Base-by-base conservation (phyloP, 2,329 filamentous ascomycete genomes). In the Xylariomycetidae sp. region DNA sequence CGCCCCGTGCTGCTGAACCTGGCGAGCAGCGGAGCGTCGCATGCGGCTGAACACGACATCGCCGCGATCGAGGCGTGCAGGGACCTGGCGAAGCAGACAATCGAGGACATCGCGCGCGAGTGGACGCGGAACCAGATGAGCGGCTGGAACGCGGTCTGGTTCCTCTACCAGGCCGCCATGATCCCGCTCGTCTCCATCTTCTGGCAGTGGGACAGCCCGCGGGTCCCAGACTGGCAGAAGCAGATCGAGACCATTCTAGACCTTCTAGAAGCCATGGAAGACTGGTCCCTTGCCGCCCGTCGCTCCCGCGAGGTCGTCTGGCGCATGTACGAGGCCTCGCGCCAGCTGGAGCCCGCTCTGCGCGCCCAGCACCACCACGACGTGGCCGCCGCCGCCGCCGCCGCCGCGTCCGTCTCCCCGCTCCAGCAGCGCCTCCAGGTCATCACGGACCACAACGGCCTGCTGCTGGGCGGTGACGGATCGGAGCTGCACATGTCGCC, bases 61-160 rank as follows among this genome's bases (percentile, higher is more conserved):
- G 67, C 73, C 0, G 78, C 82, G 4, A 74, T 88, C 20, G 72
- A 77, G 38, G 76, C 75, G 19, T 88, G 83, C 54, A 72, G 82
- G 13, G 70, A 77, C 32, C 70, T 87, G 1, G 82, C 84, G 7
- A 76, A 75, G 40, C 72, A 79, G 42, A 80, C 80, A 0, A 85
- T 89, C 42, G 72, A 79, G 37, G 82, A 87, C 39, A 85, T 89
- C 41, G 71, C 77, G 9, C 65, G 68, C 15, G 81, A 83, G 42
- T 86, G 82, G 63, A 74, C 74, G 28, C 73, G 77, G 28, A 84
- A 85, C 52, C 76, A 87, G 51, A 84, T 89, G 62, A 77, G 76
- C 1, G 83, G 83, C 7, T 89, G 83, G 84, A 85, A 86, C 53
- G 84, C 80, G 0, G 82, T 85, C 3, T 88, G 83, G 82, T 82